These are phyloP conservation scores for Mycena venus DNA, from an alignment of 768 basidiomycete genomes.

Conservation along the genomic window DNA sequence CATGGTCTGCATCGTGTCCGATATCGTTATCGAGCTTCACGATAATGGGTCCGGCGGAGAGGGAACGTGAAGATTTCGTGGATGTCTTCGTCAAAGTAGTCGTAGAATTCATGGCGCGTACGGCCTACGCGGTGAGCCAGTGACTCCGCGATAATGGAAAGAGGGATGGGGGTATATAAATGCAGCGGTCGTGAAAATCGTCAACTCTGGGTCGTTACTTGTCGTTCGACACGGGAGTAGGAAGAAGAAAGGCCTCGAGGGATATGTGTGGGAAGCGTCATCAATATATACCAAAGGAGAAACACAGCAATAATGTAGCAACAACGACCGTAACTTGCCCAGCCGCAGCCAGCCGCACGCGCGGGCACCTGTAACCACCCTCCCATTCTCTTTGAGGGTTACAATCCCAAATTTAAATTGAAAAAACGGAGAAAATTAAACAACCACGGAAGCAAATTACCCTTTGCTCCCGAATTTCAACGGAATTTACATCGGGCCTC, in stretches of 20 bases:
- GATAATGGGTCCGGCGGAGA: constrained; percentile 15
- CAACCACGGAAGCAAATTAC: background rate
- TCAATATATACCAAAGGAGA: constrained; percentile 5
- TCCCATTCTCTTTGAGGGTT: background rate
- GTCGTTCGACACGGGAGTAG: constrained; percentile 13
- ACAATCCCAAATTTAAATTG: background rate
- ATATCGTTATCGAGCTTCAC: constrained; percentile 17
- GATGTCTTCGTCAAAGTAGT: constrained; percentile 21
- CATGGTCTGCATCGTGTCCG: constrained; percentile 3
- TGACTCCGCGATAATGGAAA: background rate
- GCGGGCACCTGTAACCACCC: background rate
- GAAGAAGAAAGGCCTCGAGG: background rate
- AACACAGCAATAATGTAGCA: background rate
- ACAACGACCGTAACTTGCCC: background rate
- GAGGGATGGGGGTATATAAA: background rate
- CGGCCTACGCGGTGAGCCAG: constrained; percentile 18
- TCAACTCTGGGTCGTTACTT: constrained; percentile 13
- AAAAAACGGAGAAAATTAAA: background rate
- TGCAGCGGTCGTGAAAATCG: constrained; percentile 22
- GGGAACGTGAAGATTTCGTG: constrained; percentile 34
- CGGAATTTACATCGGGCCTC: no score
- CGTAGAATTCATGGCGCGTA: constrained; percentile 19
- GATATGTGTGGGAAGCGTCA: constrained; percentile 1
- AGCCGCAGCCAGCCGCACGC: background rate
- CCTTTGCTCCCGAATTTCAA: background rate